Evolutionary conservation across 73 alveolate genomes (phyloP).

Genomic region (Symbiodinium pilosum): DNA sequence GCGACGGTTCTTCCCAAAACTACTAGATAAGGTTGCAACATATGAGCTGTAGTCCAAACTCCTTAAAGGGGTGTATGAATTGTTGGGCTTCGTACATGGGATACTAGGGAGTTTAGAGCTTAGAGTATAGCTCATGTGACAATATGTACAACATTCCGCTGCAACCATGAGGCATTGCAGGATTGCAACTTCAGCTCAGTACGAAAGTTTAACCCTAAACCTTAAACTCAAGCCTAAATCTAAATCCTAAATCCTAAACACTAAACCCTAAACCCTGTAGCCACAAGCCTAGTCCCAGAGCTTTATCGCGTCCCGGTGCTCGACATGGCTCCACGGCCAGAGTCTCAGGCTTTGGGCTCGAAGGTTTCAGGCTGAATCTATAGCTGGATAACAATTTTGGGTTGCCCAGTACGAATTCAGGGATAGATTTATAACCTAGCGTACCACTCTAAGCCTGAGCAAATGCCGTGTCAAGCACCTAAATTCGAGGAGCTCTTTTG

Average conservation of each 20-base stretch:
- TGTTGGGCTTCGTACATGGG: not conserved
- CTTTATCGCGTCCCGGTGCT: not conserved
- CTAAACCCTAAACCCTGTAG: not conserved
- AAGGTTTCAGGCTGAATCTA: not conserved
- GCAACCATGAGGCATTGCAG: not conserved
- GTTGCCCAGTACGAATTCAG: not conserved
- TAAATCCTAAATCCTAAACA: not conserved
- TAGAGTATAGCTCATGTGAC: not conserved
- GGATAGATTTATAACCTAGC: not conserved
- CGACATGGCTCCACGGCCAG: not conserved
- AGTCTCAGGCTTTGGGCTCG: not conserved
- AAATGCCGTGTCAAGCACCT: not conserved
- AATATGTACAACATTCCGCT: not conserved
- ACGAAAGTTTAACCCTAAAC: not conserved
- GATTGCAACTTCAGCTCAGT: not conserved
- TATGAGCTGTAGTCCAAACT: no score
- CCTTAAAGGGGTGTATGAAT: no score
- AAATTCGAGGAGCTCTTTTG: not conserved
- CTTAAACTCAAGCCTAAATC: not conserved
- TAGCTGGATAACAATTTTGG: not conserved
- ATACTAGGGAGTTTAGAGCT: not conserved
- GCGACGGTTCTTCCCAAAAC: not conserved
- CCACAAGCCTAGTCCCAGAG: not conserved
- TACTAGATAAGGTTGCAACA: not conserved
- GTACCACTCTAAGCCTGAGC: not conserved